These are phyloP conservation scores for Aspergillus amoenus DNA, from an alignment of 2,329 filamentous ascomycete species.

Conservation along the genomic window DNA sequence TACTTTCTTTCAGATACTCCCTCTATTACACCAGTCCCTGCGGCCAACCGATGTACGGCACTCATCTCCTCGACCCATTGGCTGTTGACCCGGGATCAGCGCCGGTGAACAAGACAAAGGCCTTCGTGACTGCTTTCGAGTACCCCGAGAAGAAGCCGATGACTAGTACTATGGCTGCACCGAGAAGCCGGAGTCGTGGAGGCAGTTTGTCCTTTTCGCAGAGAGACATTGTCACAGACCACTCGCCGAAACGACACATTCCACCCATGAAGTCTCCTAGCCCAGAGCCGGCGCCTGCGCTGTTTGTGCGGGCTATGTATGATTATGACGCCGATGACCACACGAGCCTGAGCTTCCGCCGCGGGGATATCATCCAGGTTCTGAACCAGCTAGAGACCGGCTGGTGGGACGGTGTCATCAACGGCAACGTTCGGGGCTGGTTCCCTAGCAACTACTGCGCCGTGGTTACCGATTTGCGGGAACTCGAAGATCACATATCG, in stretches of 20 bases:
- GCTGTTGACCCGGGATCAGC: constrained; percentile 32
- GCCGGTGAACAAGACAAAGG: constrained; percentile 35
- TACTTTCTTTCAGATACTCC: constrained; percentile 3
- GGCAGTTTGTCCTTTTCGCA: constrained; percentile 30
- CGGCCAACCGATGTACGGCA: constrained; percentile 34
- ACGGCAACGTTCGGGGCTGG: constrained; percentile 86
- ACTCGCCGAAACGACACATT: constrained; percentile 26
- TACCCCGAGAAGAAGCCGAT: constrained; percentile 42
- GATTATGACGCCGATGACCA: constrained; percentile 97
- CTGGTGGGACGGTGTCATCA: constrained; percentile 99
- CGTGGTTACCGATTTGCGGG: constrained; percentile 73
- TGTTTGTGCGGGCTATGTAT: constrained; percentile 95
- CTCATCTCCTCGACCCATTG: constrained; percentile 33
- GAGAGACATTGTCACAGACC: constrained; percentile 18
- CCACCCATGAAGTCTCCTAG: constrained; percentile 35
- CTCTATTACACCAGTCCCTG: constrained; percentile 10
- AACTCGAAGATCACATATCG: constrained; percentile 63
- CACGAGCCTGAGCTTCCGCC: constrained; percentile 93
- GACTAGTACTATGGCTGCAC: constrained; percentile 29
- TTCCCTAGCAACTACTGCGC: constrained; percentile 99
- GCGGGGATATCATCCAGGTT: constrained; percentile 97
- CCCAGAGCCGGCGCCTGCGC: constrained; percentile 48
- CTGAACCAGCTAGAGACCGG: constrained; percentile 97
- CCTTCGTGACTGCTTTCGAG: constrained; percentile 44
- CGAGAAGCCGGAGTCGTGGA: constrained; percentile 31